These are phyloP conservation scores for Chamaenerion angustifolium DNA, from an alignment of 345 rosid genomes.

Conservation along the genomic window DNA sequence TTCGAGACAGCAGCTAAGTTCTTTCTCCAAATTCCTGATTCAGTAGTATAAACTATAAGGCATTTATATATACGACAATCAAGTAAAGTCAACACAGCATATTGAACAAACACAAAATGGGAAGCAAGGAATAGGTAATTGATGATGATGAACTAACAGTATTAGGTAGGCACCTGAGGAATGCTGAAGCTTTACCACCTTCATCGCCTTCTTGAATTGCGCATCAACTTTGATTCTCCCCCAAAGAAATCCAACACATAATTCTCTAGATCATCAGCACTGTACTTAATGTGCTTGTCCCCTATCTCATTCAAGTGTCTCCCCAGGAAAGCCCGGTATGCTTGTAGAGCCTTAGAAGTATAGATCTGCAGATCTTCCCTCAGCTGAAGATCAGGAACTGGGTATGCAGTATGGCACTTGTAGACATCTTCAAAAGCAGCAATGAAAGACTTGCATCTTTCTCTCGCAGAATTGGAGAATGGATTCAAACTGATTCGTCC, in stretches of 20 bases:
- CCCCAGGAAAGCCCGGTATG: slow-evolving; percentile 54
- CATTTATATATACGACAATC: no score
- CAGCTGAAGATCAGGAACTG: slow-evolving; percentile 46
- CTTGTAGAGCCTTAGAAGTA: slow-evolving; percentile 49
- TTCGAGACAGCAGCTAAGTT: no score
- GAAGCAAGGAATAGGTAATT: no score
- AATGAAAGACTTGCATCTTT: slow-evolving; percentile 45
- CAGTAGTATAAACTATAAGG: no score
- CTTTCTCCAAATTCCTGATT: no score
- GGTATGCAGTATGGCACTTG: slow-evolving; percentile 51
- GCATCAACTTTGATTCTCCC: slow-evolving; percentile 31
- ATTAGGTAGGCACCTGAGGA: background rate
- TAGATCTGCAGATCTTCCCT: slow-evolving; percentile 55
- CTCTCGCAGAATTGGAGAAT: slow-evolving; percentile 19
- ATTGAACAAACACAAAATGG: no score
- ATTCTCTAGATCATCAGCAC: slow-evolving; percentile 40
- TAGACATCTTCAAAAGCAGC: slow-evolving; percentile 54
- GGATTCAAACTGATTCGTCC: slow-evolving; percentile 9
- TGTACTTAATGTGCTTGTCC: slow-evolving; percentile 47
- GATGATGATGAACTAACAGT: background rate
- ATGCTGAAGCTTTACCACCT: slow-evolving; percentile 1
- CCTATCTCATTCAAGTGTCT: slow-evolving; percentile 20
- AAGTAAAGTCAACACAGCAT: no score
- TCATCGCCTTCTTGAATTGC: slow-evolving; percentile 37
- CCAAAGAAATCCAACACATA: slow-evolving; percentile 49